Conservation (phyloP, 2,329 filamentous ascomycete genomes). For the Penicillium sclerotiorum region DNA sequence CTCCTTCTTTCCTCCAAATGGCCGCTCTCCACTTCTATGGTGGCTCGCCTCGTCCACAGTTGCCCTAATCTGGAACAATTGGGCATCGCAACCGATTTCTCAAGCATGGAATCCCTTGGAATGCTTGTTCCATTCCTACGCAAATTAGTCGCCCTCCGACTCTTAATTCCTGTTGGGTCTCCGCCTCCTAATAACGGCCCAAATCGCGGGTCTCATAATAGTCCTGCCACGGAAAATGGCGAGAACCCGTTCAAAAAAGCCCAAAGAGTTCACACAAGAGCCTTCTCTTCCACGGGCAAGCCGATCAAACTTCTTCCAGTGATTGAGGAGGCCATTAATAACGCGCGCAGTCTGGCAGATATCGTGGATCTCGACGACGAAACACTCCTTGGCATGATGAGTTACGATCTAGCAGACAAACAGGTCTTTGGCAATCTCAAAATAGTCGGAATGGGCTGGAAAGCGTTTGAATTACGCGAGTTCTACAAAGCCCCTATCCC, state of each 20-base stretch:
- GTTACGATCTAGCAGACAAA: conserved; percentile 35
- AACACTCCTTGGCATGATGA: conserved; percentile 34
- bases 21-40: conserved; percentile 52
- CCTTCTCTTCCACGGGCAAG: not conserved
- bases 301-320: conserved; percentile 7
- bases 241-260: not conserved
- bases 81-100: conserved; percentile 52
- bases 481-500: conserved; percentile 37
- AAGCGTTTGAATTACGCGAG: conserved; percentile 41
- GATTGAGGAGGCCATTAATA: conserved; percentile 11
- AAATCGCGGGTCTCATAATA: conserved; percentile 4
- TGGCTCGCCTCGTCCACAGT: conserved; percentile 55
- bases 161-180: conserved; percentile 41
- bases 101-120: conserved; percentile 42
- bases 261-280: not conserved
- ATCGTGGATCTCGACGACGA: conserved; percentile 43
- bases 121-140: conserved; percentile 45
- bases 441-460: conserved; percentile 43
- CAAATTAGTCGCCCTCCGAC: conserved; percentile 43
- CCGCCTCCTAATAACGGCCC: conserved; percentile 8
- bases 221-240: not conserved
- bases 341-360: conserved; percentile 33
- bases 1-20: conserved; percentile 61
- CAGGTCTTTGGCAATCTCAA: conserved; percentile 36
- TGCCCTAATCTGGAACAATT: conserved; percentile 64